Evolutionary conservation across 441 rosid species (phyloP), one percentile per base, ranked within the genome.

Genomic region (Metrosideros polymorpha): DNA sequence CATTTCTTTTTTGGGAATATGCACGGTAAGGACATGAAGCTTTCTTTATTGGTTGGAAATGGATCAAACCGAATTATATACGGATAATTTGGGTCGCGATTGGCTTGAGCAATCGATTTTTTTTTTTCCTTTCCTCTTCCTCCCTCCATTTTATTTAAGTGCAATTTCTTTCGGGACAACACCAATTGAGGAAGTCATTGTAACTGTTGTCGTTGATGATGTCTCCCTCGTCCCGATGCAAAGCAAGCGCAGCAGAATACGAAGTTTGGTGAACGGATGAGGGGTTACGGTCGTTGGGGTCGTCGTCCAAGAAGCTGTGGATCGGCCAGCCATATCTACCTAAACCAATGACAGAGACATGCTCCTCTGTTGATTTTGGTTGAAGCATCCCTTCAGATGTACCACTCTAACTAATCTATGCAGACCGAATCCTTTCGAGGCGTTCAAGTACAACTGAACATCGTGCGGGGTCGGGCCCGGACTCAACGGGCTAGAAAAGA

Each of bases 181-280:
- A 22, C 47, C n/a, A 13, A 71, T 42, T 22, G 79, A 12, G 79
- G 47, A 39, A 39, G 14, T 35, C 7, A 19, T 6, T 22, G 27
- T 19, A 35, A 22, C 27, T 9, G 77, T 12, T 5, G 79, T 35
- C 79, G 27, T 22, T 10, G n/a, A 32, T 6, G 3, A 3, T 9
- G 45, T 35, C 47, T 35, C 79, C 6, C 79, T 71, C 2, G 79
- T 5, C 5, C 79, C 47, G 54, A 27, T 19, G 55, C 15, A 19
- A 45, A 30, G 19, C 4, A 6, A 84, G 27, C 29, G 50, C 52
- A 9, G 50, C 52, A 9, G 29, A 50, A 42, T 19, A 19, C 39
- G 14, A 18, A 18, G 79, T 87, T 89, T n/a, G 93, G 92, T 89
- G 84, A 87, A 35, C 77, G 18, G 91, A 90, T 90, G 87, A 27